Conservation (phyloP, 371 early-diverging fungal species). For the Lichtheimia ramosa region DNA sequence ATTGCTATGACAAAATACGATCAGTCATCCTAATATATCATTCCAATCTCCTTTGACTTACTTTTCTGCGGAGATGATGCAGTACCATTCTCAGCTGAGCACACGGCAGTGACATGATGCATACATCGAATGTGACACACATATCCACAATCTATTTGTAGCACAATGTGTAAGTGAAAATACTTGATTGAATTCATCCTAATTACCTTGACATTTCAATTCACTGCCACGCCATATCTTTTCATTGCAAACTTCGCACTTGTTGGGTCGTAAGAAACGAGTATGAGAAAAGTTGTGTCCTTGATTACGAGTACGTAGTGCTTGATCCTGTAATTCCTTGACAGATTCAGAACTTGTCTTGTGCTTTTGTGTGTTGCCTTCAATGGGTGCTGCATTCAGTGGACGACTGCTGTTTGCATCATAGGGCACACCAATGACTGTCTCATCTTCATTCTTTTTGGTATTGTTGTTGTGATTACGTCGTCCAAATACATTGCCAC, state of each 20-base stretch:
- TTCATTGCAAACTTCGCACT: conserved; percentile 85
- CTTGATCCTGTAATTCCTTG: conserved; percentile 5
- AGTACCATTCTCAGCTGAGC: conserved; percentile 3
- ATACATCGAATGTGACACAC: conserved; percentile 40
- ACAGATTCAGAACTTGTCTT: background rate
- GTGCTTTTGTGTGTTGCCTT: conserved; percentile 4
- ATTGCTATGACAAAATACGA: conserved; percentile 2
- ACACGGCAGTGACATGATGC: conserved; percentile 28
- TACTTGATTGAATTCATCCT: background rate
- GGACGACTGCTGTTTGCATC: conserved; percentile 14
- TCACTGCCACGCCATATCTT: conserved; percentile 86
- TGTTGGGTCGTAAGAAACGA: conserved; percentile 67
- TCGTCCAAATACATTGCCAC: conserved; percentile 15
- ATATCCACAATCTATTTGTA: conserved; percentile 32
- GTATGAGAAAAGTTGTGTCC: conserved; percentile 63
- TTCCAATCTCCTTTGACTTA: background rate
- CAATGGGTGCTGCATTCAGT: background rate
- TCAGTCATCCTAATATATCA: background rate
- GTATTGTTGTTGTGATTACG: conserved; percentile 10
- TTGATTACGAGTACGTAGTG: background rate
- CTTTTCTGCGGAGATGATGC: background rate
- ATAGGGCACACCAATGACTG: conserved; percentile 28
- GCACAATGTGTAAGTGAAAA: background rate
- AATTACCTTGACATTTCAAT: conserved; percentile 70
- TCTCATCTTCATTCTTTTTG: conserved; percentile 17